Evolutionary conservation across 2,329 filamentous ascomycete species (phyloP).

Genomic region (Neopestalotiopsis sp.): DNA sequence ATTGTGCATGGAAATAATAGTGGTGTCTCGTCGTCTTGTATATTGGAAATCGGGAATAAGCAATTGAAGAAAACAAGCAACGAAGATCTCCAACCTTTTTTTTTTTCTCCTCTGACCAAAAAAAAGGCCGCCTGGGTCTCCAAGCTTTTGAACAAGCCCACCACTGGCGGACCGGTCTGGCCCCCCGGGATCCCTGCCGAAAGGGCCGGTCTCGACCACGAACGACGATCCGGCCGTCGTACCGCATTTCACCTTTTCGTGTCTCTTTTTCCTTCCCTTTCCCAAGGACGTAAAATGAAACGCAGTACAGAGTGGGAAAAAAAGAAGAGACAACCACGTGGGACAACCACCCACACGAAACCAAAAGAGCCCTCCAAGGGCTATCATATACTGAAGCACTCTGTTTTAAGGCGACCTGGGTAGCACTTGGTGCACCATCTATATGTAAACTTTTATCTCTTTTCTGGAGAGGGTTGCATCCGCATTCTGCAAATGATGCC

Average conservation of each 20-base stretch:
- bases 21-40: too few relatives aligned
- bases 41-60: neutral
- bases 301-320: neutral
- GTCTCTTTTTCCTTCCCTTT: neutral
- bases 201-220: slow-evolving; percentile 12
- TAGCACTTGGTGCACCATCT: too few relatives aligned
- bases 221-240: slow-evolving; percentile 11
- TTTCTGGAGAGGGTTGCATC: too few relatives aligned
- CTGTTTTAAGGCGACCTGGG: too few relatives aligned
- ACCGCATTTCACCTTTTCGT: neutral
- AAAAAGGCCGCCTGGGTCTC: neutral
- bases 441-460: too few relatives aligned
- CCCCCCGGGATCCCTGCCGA: slow-evolving; percentile 10
- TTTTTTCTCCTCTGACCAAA: too few relatives aligned
- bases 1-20: too few relatives aligned
- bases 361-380: too few relatives aligned
- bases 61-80: neutral
- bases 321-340: neutral
- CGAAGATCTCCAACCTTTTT: neutral
- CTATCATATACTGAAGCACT: too few relatives aligned
- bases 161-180: slow-evolving; percentile 13
- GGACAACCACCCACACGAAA: neutral
- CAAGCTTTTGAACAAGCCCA: slow-evolving; percentile 3
- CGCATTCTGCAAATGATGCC: too few relatives aligned
- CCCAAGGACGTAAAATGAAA: neutral